phyloP scores from a whole-genome alignment of 73 alveolate species.

The Stentor coeruleus region DNA sequence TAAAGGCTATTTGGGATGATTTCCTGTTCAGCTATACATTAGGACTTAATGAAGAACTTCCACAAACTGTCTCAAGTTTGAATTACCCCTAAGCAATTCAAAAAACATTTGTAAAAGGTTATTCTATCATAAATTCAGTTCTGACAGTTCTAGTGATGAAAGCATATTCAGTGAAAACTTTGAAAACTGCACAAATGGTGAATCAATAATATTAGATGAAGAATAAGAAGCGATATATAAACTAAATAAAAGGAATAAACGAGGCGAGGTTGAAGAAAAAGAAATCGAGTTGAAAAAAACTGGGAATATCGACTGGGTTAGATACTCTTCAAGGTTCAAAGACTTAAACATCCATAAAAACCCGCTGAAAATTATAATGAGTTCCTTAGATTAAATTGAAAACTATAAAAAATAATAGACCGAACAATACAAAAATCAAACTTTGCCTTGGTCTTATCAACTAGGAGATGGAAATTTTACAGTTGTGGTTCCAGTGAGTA shows the following conservation, averaged over 20 bases:
- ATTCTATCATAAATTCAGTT: background rate
- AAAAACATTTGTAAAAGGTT: background rate
- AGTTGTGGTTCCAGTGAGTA: slow-evolving; percentile 93
- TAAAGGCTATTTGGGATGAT: background rate
- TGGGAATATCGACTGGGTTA: slow-evolving; percentile 40
- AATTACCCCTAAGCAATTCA: background rate
- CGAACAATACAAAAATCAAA: slow-evolving; percentile 86
- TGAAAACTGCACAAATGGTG: slow-evolving; percentile 7
- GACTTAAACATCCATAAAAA: slow-evolving; percentile 76
- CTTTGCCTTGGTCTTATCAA: slow-evolving; percentile 87
- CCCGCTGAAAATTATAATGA: slow-evolving; percentile 60
- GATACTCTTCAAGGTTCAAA: slow-evolving; percentile 69
- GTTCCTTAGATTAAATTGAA: slow-evolving; percentile 61
- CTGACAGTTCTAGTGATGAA: slow-evolving; percentile 27
- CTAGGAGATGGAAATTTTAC: slow-evolving; percentile 85
- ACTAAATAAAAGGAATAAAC: background rate
- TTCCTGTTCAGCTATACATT: background rate
- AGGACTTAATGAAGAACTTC: background rate
- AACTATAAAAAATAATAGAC: slow-evolving; percentile 79
- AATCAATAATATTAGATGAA: slow-evolving; percentile 1
- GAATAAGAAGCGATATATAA: slow-evolving; percentile 23
- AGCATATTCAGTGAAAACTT: background rate
- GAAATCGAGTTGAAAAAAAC: slow-evolving; percentile 19
- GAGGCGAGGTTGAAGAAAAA: slow-evolving; percentile 23
- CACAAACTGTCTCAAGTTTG: background rate